Conservation (phyloP, 352 stramenopile genomes). For the Globisporangium splendens region DNA sequence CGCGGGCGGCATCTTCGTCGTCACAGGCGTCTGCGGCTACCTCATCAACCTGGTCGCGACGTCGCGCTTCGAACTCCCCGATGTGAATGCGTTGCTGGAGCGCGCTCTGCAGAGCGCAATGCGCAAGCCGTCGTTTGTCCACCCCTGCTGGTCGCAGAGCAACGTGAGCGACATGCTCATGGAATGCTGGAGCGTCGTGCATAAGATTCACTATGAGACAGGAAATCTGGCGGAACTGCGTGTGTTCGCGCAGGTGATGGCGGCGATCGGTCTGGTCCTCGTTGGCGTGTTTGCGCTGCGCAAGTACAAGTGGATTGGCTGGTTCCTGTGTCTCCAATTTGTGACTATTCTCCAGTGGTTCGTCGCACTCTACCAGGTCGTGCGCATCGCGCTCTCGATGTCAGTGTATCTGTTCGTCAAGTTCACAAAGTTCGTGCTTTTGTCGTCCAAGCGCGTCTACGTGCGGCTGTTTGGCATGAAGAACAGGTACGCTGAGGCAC, state of each 20-base stretch:
- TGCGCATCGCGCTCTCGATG: conserved; percentile 55
- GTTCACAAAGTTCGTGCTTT: conserved; percentile 35
- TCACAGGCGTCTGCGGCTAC: conserved; percentile 38
- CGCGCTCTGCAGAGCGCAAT: not conserved
- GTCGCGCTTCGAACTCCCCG: conserved; percentile 27
- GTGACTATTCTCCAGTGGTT: conserved; percentile 64
- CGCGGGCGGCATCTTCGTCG: conserved; percentile 41
- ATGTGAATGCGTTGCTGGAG: conserved; percentile 17
- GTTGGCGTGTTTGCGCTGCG: conserved; percentile 23
- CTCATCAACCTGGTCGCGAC: conserved; percentile 21
- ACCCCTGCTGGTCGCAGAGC: conserved; percentile 14
- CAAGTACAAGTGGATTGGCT: conserved; percentile 67
- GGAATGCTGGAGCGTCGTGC: conserved; percentile 32
- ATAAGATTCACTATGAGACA: conserved; percentile 22
- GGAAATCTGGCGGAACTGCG: conserved; percentile 36
- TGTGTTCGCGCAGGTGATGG: conserved; percentile 29
- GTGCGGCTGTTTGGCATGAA: conserved; percentile 33
- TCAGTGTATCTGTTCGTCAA: conserved; percentile 50
- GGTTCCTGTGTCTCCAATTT: conserved; percentile 51
- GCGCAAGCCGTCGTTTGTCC: conserved; percentile 14
- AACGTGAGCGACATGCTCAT: conserved; percentile 23
- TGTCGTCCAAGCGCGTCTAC: conserved; percentile 21
- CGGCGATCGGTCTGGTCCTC: conserved; percentile 17
- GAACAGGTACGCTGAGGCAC: conserved; percentile 46
- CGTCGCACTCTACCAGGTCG: conserved; percentile 61